Percentiles rank a stretch among this genome's conserved stretches.
These are phyloP conservation scores for Fusarium ambrosium DNA, from an alignment of 2,329 filamentous ascomycete species.

Conservation along the genomic window DNA sequence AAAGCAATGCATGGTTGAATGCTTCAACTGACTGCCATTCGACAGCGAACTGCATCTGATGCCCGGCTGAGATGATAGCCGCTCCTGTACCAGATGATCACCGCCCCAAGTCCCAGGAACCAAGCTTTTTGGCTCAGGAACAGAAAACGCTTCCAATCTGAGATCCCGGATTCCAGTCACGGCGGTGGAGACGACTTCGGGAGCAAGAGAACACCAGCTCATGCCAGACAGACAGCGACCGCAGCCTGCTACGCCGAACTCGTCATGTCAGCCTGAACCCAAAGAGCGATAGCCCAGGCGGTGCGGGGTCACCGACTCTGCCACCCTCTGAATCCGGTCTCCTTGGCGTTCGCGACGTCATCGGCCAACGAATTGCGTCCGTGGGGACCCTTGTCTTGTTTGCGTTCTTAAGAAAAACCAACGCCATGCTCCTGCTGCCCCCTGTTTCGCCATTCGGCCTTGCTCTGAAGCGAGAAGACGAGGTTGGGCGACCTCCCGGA, in stretches of 20 bases:
- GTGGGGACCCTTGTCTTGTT: conserved; percentile 23
- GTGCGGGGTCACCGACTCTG: conserved; percentile 40
- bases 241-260: conserved; percentile 31
- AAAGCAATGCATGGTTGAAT: conserved; percentile 20
- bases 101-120: conserved; percentile 20
- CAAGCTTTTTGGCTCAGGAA: conserved; percentile 36
- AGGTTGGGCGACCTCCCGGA: conserved; percentile 11
- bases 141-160: conserved; percentile 21
- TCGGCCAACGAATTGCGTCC: conserved; percentile 31
- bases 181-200: neutral
- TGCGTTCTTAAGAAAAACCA: neutral
- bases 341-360: conserved; percentile 42
- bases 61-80: neutral
- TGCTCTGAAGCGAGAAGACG: conserved; percentile 10
- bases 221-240: conserved; percentile 9
- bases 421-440: conserved; percentile 29
- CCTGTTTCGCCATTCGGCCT: conserved; percentile 11
- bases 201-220: neutral
- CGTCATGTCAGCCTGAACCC: conserved; percentile 20
- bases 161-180: conserved; percentile 11
- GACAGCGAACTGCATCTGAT: neutral
- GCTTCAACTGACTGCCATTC: conserved; percentile 3
- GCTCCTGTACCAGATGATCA: conserved; percentile 23
- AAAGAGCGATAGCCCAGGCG: conserved; percentile 1
- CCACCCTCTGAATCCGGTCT: conserved; percentile 32